Base-by-base conservation (phyloP, 2,329 filamentous ascomycete genomes). In the Neoscytalidium dimidiatum region DNA sequence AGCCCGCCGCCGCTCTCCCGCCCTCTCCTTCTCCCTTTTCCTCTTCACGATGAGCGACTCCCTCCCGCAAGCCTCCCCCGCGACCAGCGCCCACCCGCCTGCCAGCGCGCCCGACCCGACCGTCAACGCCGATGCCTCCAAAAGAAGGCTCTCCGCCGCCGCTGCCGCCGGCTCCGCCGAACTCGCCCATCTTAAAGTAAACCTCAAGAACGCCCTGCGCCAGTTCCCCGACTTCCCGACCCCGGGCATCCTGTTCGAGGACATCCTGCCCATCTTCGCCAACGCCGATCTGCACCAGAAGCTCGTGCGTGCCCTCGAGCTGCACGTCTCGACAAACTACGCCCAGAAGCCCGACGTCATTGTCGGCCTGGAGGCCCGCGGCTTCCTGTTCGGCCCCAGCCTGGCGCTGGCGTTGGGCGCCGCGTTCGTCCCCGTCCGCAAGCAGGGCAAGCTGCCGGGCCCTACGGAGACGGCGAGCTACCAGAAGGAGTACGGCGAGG, bases 211-310 rank as follows among this genome's bases (percentile, higher is more conserved):
- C 71, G 87, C 90, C 66, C 87, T 98, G 71, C 91, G 92, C 79
- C 89, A 93, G 78, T 96, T 92, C 82, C 88, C 89, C 74, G 92
- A 98, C 84, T 98, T 97, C 82, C 94, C 94, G 66, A 89, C 90
- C 70, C 89, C 91, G 51, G 94, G 95, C 78, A 94, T 99, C 76
- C 85, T 96, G 74, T 99, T 99, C 81, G 92, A 97, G 83, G 95
- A 99, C 78, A 98, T 99, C 81, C 90, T 99, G 79, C 95, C 95
- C 67, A 90, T 98, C 76, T 98, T 99, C 84, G 88, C 92, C 77
- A 86, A 92, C 75, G 88, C 89, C 64, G 75, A 78, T 60, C 84
- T 91, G 67, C 94, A 97, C 81, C 84, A 86, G 71, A 85, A 88
- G 64, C 89, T 99, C 66, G 84, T 97, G 77, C 87, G 89, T 73